Evolutionary conservation across 164 flowering plant genomes (phyloP).

Genomic region (Sextonia rubra): DNA sequence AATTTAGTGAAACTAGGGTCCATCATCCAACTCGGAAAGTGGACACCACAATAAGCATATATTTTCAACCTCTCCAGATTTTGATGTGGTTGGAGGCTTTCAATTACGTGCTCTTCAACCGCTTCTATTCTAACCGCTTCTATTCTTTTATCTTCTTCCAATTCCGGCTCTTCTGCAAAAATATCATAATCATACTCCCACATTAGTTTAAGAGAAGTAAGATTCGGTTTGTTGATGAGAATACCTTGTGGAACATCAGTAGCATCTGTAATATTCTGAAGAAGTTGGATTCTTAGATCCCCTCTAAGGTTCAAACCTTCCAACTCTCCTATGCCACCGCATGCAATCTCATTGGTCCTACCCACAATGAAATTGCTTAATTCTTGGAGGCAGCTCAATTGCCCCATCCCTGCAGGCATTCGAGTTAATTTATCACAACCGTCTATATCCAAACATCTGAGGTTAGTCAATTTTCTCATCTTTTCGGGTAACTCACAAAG

Average conservation of each 20-base stretch:
- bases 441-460: not conserved
- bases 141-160: not conserved
- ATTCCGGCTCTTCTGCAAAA: too few relatives aligned
- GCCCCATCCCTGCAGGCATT: not conserved
- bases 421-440: not conserved
- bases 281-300: not conserved
- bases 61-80: slow-evolving; percentile 13
- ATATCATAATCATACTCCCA: not conserved
- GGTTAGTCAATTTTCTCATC: slow-evolving; percentile 3
- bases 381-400: not conserved
- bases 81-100: slow-evolving; percentile 20
- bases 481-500: slow-evolving; percentile 11
- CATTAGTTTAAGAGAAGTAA: not conserved
- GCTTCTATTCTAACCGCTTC: not conserved
- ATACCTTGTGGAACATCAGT: not conserved
- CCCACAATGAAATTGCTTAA: not conserved
- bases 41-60: slow-evolving; percentile 14
- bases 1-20: not conserved
- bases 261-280: too few relatives aligned
- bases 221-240: not conserved
- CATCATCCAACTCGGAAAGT: slow-evolving; percentile 20
- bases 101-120: not conserved
- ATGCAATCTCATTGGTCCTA: not conserved
- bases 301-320: not conserved
- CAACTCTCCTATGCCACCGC: not conserved